Evolutionary conservation across 169 alveolate genomes (phyloP).

Genomic region (Plasmodium coatneyi): DNA sequence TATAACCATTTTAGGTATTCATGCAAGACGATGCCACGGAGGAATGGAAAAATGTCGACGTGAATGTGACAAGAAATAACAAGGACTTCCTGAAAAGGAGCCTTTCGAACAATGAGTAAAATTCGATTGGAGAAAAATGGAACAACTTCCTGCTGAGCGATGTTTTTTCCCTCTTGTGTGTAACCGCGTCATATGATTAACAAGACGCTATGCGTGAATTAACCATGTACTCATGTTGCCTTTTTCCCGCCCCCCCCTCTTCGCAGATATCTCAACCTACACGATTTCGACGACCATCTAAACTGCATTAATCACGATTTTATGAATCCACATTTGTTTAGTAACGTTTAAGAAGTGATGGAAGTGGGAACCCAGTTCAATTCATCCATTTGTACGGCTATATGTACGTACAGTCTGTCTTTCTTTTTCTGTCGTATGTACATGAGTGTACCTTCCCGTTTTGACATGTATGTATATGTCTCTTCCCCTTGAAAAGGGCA

Average conservation of each 20-base stretch:
- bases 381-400: background rate
- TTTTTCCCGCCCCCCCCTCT: background rate
- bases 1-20: conserved; percentile 25
- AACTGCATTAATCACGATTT: conserved; percentile 57
- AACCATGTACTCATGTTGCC: background rate
- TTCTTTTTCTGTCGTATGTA: background rate
- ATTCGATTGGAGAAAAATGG: background rate
- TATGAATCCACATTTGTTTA: conserved; percentile 69
- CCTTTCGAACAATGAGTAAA: conserved; percentile 46
- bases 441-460: background rate
- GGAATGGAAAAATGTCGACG: conserved; percentile 20
- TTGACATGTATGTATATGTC: background rate
- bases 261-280: conserved; percentile 47
- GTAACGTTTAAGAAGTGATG: background rate
- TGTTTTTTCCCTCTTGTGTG: background rate
- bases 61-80: conserved; percentile 13
- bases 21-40: conserved; percentile 11
- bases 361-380: background rate
- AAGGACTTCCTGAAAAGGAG: conserved; percentile 34
- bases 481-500: background rate
- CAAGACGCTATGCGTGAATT: background rate
- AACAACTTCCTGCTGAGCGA: background rate
- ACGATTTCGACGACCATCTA: conserved; percentile 68
- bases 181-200: background rate
- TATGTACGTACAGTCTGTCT: background rate